Conservation (phyloP, 2,329 filamentous ascomycete genomes). For the Alternaria postmessia region DNA sequence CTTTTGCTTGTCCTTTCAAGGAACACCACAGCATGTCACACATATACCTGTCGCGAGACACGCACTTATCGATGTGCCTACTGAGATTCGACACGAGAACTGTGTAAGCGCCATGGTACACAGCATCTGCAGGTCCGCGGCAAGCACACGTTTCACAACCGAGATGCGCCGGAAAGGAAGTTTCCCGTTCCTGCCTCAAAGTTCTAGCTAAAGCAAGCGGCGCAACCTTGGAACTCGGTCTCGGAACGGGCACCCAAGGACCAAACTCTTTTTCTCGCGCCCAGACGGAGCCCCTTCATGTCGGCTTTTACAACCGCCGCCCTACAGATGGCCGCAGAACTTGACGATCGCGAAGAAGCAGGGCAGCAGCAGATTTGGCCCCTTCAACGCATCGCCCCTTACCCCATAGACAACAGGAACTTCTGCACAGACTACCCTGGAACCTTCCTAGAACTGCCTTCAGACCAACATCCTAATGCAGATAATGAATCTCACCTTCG, state of each 20-base stretch:
- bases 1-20: not conserved
- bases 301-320: not conserved
- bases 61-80: not conserved
- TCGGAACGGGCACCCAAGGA: not conserved
- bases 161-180: not conserved
- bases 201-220: not conserved
- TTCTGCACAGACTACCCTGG: not conserved
- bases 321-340: not conserved
- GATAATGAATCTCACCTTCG: not conserved
- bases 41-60: not conserved
- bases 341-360: not conserved
- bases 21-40: not conserved
- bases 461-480: not conserved
- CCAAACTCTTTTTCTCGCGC: not conserved
- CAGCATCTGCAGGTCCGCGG: not conserved
- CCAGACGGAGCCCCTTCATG: not conserved
- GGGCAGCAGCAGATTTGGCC: not conserved
- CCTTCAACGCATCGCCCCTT: not conserved
- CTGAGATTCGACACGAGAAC: not conserved
- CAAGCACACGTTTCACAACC: not conserved
- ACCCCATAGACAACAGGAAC: not conserved
- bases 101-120: not conserved
- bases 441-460: not conserved
- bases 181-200: not conserved
- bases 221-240: not conserved